These are phyloP conservation scores for Grammothele lineata DNA, from an alignment of 768 basidiomycete species.

Conservation along the genomic window DNA sequence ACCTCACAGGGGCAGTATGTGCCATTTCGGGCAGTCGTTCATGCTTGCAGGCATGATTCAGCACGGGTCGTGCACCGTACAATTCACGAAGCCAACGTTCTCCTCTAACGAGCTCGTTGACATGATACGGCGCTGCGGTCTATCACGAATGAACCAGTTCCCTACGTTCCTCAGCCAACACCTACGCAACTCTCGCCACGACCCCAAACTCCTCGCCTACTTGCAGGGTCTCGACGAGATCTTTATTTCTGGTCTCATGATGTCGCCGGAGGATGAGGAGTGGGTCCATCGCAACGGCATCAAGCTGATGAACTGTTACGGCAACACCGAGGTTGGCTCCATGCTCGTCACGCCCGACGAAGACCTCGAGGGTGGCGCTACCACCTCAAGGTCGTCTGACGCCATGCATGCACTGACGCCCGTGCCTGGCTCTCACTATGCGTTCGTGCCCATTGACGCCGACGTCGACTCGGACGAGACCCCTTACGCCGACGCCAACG, in stretches of 20 bases:
- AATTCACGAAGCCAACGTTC: slow-evolving; percentile 23
- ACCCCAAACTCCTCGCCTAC: slow-evolving; percentile 47
- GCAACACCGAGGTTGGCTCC: slow-evolving; percentile 25
- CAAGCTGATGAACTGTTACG: slow-evolving; percentile 41
- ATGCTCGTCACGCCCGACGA: slow-evolving; percentile 28
- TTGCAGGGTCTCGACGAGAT: slow-evolving; percentile 27
- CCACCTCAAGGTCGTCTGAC: slow-evolving; percentile 34
- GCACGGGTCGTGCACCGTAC: slow-evolving; percentile 25
- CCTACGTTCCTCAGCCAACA: slow-evolving; percentile 26
- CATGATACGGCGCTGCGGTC: slow-evolving; percentile 53
- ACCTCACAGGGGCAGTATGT: slow-evolving; percentile 69
- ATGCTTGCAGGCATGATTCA: slow-evolving; percentile 34
- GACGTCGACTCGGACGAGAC: slow-evolving; percentile 28
- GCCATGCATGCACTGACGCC: slow-evolving; percentile 48
- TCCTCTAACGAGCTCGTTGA: slow-evolving; percentile 28
- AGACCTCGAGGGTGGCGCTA: neutral
- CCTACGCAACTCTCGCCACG: slow-evolving; percentile 44
- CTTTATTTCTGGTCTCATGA: slow-evolving; percentile 27
- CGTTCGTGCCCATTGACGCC: slow-evolving; percentile 54
- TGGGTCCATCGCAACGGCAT: slow-evolving; percentile 28
- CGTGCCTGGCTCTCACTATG: slow-evolving; percentile 57
- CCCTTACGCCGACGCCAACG: slow-evolving; percentile 46
- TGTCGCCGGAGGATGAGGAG: slow-evolving; percentile 47
- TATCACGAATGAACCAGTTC: slow-evolving; percentile 29
- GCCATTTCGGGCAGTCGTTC: slow-evolving; percentile 75